Percentiles rank a stretch among this genome's conserved stretches.
Conservation (phyloP, 2,329 filamentous ascomycete species). For the Microsporum audouinii region DNA sequence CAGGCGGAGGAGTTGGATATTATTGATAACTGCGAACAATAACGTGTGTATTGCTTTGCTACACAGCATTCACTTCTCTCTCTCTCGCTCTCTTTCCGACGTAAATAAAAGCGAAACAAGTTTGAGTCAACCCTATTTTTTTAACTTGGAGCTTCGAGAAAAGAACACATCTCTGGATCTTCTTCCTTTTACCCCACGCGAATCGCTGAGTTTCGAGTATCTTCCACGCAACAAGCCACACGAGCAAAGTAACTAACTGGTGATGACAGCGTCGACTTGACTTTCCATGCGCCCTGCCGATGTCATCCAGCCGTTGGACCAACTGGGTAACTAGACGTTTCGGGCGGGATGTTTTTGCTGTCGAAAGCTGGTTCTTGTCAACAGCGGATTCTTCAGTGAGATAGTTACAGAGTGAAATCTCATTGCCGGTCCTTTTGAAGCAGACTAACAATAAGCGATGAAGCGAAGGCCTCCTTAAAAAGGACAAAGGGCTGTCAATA, state of each 20-base stretch:
- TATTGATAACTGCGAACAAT: background rate
- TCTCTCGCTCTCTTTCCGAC: background rate
- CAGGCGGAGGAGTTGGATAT: background rate
- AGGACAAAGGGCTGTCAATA: no score
- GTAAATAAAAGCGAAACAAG: background rate
- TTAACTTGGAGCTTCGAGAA: background rate
- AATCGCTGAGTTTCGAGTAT: constrained; percentile 9
- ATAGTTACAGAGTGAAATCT: background rate
- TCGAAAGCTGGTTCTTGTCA: background rate
- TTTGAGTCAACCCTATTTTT: background rate
- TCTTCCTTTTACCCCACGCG: background rate
- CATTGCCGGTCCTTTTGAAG: no score
- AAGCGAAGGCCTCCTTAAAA: no score
- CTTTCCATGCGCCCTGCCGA: background rate
- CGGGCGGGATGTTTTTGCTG: background rate
- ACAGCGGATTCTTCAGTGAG: background rate
- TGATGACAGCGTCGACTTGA: background rate
- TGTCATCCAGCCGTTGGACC: background rate
- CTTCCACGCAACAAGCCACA: constrained; percentile 10
- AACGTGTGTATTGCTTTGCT: background rate
- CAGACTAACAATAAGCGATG: no score
- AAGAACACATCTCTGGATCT: background rate
- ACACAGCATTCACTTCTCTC: background rate
- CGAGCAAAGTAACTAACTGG: background rate
- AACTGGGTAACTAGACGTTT: background rate